Evolutionary conservation across 352 stramenopile genomes (phyloP).

Genomic region (Phytophthora pluvialis): DNA sequence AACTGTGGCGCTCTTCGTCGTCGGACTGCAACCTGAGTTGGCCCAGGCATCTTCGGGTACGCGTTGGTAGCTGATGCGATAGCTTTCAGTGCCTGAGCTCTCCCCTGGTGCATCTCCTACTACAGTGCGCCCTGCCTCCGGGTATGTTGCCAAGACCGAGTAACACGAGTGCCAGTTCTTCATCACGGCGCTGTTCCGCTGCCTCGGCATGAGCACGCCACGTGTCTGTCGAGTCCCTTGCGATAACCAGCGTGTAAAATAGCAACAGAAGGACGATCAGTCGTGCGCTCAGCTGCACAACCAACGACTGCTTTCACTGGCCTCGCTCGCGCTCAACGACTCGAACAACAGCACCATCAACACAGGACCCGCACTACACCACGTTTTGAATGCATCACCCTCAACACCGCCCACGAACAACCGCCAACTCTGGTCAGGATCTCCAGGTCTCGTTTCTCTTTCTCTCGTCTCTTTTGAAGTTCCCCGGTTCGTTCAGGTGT

Average conservation of each 20-base stretch:
- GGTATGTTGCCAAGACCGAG: no score
- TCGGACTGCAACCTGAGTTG: no score
- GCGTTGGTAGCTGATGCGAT: no score
- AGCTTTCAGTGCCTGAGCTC: background rate
- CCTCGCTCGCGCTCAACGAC: slow-evolving; percentile 8
- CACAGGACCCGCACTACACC: slow-evolving; percentile 19
- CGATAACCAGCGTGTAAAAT: slow-evolving; percentile 19
- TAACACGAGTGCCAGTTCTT: background rate
- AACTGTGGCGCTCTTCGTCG: no score
- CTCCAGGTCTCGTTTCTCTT: slow-evolving; percentile 28
- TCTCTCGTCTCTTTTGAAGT: slow-evolving; percentile 36
- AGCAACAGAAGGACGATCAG: slow-evolving; percentile 17
- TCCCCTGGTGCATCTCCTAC: background rate
- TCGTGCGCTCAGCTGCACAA: slow-evolving; percentile 37
- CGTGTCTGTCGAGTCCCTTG: background rate
- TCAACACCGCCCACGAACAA: slow-evolving; percentile 36
- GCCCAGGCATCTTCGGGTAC: no score
- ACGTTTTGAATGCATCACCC: slow-evolving; percentile 29
- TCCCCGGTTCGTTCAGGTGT: slow-evolving; percentile 37
- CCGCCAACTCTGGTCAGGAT: slow-evolving; percentile 37
- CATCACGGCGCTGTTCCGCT: background rate
- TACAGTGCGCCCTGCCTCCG: background rate
- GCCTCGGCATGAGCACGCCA: background rate
- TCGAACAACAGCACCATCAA: slow-evolving; percentile 33
- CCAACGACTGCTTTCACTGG: slow-evolving; percentile 10